Conservation (phyloP, 768 basidiomycete genomes). For the Lactifluus rugatus region DNA sequence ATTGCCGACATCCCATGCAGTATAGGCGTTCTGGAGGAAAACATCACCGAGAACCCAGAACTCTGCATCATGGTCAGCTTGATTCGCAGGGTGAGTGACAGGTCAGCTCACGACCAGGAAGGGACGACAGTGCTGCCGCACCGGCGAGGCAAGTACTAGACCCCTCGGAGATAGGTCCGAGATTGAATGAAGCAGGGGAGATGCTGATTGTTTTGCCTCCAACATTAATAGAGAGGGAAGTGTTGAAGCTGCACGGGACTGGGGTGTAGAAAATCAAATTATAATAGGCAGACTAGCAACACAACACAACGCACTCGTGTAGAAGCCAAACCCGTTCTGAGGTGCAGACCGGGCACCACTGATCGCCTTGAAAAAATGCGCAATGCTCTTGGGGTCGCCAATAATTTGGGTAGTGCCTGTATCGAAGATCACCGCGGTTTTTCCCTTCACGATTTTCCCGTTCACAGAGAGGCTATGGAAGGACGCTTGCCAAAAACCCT, state of each 20-base stretch:
- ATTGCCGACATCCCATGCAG: constrained; percentile 1
- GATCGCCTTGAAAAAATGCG: not conserved
- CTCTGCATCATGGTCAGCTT: not conserved
- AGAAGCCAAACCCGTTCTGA: not conserved
- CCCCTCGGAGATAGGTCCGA: not conserved
- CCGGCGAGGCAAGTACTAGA: constrained; percentile 1
- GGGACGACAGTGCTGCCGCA: not conserved
- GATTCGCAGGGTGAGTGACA: not conserved
- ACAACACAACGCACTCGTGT: not conserved
- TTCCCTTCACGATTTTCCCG: constrained; percentile 8
- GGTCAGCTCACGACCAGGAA: not conserved
- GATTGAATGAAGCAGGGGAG: constrained; percentile 1
- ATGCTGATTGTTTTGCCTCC: not conserved
- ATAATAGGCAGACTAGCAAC: not conserved
- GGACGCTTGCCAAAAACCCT: constrained; percentile 19
- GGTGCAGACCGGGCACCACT: not conserved
- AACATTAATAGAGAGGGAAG: not conserved
- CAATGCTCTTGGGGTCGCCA: constrained; percentile 10
- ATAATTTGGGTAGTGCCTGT: constrained; percentile 26
- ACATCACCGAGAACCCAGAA: constrained; percentile 9
- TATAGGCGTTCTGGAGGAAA: constrained; percentile 6
- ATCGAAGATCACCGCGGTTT: constrained; percentile 24
- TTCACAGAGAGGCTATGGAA: constrained; percentile 22
- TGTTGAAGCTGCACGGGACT: constrained; percentile 4
- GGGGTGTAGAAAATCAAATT: not conserved